Evolutionary conservation across 1,139 yeast species (phyloP), one percentile per base, ranked within the genome.

Genomic region (Yarrowia galli): DNA sequence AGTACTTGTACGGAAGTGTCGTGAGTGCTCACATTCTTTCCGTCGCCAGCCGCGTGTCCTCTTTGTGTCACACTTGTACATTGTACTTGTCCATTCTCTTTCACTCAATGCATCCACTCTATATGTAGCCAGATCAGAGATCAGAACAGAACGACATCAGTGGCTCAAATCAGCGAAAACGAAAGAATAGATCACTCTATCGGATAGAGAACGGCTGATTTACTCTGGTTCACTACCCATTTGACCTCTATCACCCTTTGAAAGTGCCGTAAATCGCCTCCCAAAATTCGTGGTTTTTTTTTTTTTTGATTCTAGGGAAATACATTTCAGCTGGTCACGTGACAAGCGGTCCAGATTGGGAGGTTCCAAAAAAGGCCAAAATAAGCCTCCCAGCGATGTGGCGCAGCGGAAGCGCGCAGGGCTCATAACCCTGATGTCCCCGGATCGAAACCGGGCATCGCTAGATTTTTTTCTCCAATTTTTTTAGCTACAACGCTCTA

Each of bases 361-460:
- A 10, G 1, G 7, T 6, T 16, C 18, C 45, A 35, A 61, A 32
- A 43, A 45, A n/a, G n/a, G n/a, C n/a, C n/a, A n/a, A n/a, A n/a
- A n/a, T 6, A 7, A 46, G 15, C 4, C 3, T 1, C 28, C 35
- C 36, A 76, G 79, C 79, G 79, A 72, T 72, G 92, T 91, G 96
- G 96, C 97, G 97, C 97, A 91, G 97, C 87, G 97, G 97, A 89
- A 91, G 97, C 97, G 97, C 96, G 96, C 96, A 89, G 96, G 96
- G 96, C 96, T 89, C 96, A 91, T 92, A 92, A 92, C 97, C 97
- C 97, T 91, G 97, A 91, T 89, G 97, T 91, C 97, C 96, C 88
- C 84, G 96, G 97, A 92, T 92, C 97, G 97, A 92, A 91, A 92
- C 97, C 93, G 84, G 88, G 96, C 95, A 90, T 90, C 96, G 97